These are phyloP conservation scores for Zoysia matrella DNA, from an alignment of 202 grass and related monocot species.

Conservation along the genomic window DNA sequence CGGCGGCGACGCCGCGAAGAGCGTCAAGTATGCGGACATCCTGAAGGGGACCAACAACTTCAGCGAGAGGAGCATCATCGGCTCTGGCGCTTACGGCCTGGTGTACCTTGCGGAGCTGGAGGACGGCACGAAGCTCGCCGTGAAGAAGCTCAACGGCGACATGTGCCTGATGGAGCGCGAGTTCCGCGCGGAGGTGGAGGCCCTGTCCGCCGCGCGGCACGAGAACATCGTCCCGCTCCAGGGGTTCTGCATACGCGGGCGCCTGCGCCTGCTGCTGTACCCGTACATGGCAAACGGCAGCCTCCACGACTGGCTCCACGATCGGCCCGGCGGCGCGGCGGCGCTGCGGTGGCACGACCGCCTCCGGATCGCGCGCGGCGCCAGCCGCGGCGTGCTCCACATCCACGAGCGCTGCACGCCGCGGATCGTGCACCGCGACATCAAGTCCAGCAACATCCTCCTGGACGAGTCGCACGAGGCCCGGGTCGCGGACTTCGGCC, in stretches of 20 bases:
- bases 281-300: conserved; percentile 99
- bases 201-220: conserved; percentile 77
- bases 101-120: conserved; percentile 81
- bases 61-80: conserved; percentile 69
- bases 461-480: conserved; percentile 70
- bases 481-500: conserved; percentile 87
- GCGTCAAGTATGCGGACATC: conserved; percentile 52
- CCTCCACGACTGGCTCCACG: conserved; percentile 92
- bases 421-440: conserved; percentile 85
- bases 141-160: conserved; percentile 86
- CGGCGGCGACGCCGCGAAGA: conserved; percentile 3
- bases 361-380: conserved; percentile 72
- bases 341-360: conserved; percentile 38
- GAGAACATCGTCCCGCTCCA: conserved; percentile 78
- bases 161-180: conserved; percentile 89
- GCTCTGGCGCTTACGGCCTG: conserved; percentile 81
- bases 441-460: conserved; percentile 95
- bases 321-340: background rate
- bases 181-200: conserved; percentile 86
- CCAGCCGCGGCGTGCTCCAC: conserved; percentile 73
- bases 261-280: conserved; percentile 76
- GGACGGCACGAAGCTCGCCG: conserved; percentile 64
- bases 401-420: conserved; percentile 86
- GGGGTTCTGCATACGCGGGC: conserved; percentile 82
- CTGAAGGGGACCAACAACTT: conserved; percentile 47